These are phyloP conservation scores for Pelargonium cotyledonis DNA, from an alignment of 441 rosid genomes.

Conservation along the genomic window DNA sequence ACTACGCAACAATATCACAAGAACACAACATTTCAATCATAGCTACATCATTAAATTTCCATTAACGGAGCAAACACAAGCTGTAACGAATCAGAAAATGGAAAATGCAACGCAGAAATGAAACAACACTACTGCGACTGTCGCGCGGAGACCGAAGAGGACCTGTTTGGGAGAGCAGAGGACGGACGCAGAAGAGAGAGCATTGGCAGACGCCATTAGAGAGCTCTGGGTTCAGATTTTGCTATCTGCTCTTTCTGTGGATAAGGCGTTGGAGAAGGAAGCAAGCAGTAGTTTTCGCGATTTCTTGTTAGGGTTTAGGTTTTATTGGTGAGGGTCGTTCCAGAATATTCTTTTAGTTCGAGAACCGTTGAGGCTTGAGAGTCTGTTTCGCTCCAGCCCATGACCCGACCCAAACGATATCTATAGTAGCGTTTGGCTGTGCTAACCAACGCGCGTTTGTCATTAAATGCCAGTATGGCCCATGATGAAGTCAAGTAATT, in stretches of 20 bases:
- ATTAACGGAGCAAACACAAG: neutral
- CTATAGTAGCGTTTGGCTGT: too few species aligned
- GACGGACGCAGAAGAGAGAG: constrained; percentile 1
- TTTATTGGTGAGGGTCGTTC: neutral
- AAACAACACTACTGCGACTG: neutral
- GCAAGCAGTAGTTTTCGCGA: neutral
- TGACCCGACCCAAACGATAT: too few species aligned
- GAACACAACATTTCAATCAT: neutral
- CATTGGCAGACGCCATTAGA: neutral
- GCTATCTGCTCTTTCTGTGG: neutral
- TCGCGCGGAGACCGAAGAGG: neutral
- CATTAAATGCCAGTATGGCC: too few species aligned
- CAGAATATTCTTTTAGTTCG: neutral
- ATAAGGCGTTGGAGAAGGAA: neutral
- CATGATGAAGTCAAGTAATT: too few species aligned
- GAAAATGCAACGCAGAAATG: neutral
- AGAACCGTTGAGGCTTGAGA: too few species aligned
- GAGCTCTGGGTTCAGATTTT: neutral
- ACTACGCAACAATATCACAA: neutral
- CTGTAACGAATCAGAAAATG: neutral
- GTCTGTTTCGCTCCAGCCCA: too few species aligned
- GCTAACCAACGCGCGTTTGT: too few species aligned
- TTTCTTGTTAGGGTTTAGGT: neutral
- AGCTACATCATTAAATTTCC: neutral
- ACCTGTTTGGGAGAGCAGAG: constrained; percentile 1